A percentile compares a stretch with the other conserved stretches of the same genome.
These are phyloP conservation scores for Moesziomyces sp. DNA, from an alignment of 1,284 basidiomycete genomes.

Conservation along the genomic window DNA sequence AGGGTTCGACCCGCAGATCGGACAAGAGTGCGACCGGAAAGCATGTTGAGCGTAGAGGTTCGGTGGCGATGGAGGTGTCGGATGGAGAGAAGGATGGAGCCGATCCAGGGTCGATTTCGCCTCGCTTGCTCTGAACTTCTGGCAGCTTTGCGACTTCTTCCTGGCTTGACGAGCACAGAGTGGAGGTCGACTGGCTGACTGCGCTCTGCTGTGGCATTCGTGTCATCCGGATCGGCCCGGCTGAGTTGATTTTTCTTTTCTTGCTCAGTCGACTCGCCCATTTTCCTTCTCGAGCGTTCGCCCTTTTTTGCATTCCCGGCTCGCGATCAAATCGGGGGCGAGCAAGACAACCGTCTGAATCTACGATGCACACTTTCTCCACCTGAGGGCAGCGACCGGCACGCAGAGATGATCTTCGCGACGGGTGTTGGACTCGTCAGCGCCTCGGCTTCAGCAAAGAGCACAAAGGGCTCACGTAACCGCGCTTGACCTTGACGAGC, in stretches of 20 bases:
- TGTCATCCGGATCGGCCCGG: neutral
- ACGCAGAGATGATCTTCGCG: conserved; percentile 11
- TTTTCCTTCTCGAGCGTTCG: conserved; percentile 20
- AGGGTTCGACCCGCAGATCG: conserved; percentile 27
- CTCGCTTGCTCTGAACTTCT: neutral
- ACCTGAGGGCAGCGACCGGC: neutral
- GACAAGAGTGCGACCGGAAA: conserved; percentile 13
- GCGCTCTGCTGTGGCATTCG: neutral
- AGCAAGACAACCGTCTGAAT: too few species aligned
- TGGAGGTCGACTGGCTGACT: neutral
- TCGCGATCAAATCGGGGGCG: neutral
- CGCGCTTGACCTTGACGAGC: neutral
- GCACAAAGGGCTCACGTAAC: conserved; percentile 13
- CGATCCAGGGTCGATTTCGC: neutral
- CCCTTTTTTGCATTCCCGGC: conserved; percentile 10
- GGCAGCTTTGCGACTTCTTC: neutral
- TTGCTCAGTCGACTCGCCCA: conserved; percentile 1
- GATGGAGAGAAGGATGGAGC: neutral
- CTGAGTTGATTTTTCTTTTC: neutral
- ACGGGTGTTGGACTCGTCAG: conserved; percentile 26
- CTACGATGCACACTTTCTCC: conserved; percentile 2
- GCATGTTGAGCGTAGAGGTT: conserved; percentile 8
- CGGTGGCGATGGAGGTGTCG: neutral
- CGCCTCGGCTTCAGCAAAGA: neutral
- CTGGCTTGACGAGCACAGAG: neutral